Evolutionary conservation across 2,329 filamentous ascomycete species (phyloP), one percentile per base, ranked within the genome.

Genomic region (Diatrype stigma): DNA sequence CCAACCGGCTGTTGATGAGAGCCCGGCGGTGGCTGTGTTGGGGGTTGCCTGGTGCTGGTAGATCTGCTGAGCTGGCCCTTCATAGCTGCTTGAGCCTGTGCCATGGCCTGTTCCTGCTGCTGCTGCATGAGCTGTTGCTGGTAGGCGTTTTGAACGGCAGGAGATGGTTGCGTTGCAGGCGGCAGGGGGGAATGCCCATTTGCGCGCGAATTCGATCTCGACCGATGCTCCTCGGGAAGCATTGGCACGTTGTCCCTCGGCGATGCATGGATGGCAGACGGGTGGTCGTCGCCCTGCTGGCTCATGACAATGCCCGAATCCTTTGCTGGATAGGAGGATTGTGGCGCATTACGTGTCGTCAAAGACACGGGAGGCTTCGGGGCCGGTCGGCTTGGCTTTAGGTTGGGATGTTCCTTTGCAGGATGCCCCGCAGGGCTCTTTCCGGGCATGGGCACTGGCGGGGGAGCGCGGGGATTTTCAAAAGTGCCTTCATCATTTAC

Each of bases 391-490:
- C 84, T 88, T 46, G 94, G 92, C 65, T 96, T 79, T 62, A 91
- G 74, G 55, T 80, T 79, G 54, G 79, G 67, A 51, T 64, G 63
- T 56, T 83, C 81, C 66, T 81, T 80, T 50, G 70, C 66, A 40
- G 74, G 72, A 44, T 66, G 60, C 47, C 62, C 50, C 30, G 73
- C 67, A 42, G 70, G 73, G 52, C 70, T 72, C 51, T 77, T 72
- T 46, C 75, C 76, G 44, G 70, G 69, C 64, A 80, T 67, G 51
- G 93, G 92, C 54, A 96, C 89, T 11, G 93, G 94, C 56, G 94
- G 94, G 37, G 94, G 89, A 17, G 93, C 89, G 65, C 94, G 84
- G 46, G 94, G 94, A 66, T 99, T 97, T 73, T 97, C 94, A 71
- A 97, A 99, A 75, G 90, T 97, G 67, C 90, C 89, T 79, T 91